A percentile compares a stretch with the other conserved stretches of the same genome.
phyloP scores from a whole-genome alignment of 176 grass and related monocot genomes.

The Eragrostis nindensis region DNA sequence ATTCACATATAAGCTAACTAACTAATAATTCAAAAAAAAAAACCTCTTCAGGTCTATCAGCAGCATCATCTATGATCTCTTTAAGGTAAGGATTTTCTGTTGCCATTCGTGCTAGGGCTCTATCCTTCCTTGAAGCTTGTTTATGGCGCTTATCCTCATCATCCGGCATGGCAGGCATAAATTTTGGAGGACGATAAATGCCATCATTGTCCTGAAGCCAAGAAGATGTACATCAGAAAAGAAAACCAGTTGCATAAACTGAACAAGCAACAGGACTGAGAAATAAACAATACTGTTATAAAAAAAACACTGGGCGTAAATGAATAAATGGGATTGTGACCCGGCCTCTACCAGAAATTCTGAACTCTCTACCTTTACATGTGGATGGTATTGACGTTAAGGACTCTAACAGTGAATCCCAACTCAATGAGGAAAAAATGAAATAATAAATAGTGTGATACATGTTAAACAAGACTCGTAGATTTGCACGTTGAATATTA shows the following conservation, averaged over 20 bases:
- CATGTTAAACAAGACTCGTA: constrained; percentile 3
- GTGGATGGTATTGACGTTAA: not conserved
- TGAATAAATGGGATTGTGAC: not conserved
- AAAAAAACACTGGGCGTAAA: not conserved
- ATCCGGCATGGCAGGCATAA: constrained; percentile 68
- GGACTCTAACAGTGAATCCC: not conserved
- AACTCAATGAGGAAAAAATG: not conserved
- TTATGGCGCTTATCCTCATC: constrained; percentile 74
- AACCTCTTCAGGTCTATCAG: constrained; percentile 91
- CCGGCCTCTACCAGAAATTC: too few relatives aligned
- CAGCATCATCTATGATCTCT: constrained; percentile 64
- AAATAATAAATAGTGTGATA: not conserved
- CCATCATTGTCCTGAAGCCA: constrained; percentile 66
- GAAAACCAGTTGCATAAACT: constrained; percentile 5
- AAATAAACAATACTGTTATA: not conserved
- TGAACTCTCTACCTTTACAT: too few relatives aligned
- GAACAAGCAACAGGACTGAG: not conserved
- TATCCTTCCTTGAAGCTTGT: constrained; percentile 76
- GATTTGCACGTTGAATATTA: not conserved
- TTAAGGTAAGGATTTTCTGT: constrained; percentile 73
- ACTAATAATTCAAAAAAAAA: constrained; percentile 15
- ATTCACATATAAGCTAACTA: constrained; percentile 19
- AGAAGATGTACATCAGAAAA: constrained; percentile 24
- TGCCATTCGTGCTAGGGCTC: constrained; percentile 58
- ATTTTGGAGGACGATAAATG: constrained; percentile 74